These are phyloP conservation scores for Eremomyces bilateralis DNA, from an alignment of 495 filamentous ascomycete genomes.

Conservation along the genomic window DNA sequence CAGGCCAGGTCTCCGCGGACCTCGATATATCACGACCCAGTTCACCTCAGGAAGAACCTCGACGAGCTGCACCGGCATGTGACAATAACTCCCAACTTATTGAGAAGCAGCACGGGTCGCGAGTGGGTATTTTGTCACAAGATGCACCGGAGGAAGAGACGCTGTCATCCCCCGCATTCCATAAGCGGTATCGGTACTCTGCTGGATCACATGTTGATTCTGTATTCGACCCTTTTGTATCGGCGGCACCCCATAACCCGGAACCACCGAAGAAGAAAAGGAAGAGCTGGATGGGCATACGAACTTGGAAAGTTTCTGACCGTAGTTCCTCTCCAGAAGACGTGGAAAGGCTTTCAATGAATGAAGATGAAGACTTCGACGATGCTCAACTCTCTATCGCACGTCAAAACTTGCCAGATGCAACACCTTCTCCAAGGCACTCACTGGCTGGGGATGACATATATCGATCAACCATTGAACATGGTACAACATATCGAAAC, in stretches of 20 bases:
- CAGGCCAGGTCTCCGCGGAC: neutral
- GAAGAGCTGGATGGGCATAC: conserved; percentile 34
- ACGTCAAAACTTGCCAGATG: too few relatives aligned
- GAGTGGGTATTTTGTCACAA: neutral
- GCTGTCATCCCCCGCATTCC: conserved; percentile 59
- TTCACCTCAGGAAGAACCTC: neutral
- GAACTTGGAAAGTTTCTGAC: conserved; percentile 48
- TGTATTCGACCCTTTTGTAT: conserved; percentile 43
- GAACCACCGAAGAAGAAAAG: conserved; percentile 47
- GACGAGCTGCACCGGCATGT: neutral
- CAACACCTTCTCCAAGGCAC: too few relatives aligned
- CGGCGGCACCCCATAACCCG: conserved; percentile 49
- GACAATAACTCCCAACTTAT: too few relatives aligned
- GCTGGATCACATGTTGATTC: conserved; percentile 36
- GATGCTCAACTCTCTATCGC: too few relatives aligned
- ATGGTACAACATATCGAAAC: too few relatives aligned
- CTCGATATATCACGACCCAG: neutral
- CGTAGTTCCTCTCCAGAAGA: conserved; percentile 43
- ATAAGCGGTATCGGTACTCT: conserved; percentile 39
- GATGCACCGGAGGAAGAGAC: neutral
- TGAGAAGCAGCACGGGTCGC: neutral
- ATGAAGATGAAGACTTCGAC: conserved; percentile 1
- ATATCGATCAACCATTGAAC: too few relatives aligned
- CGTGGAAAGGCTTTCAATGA: conserved; percentile 13
- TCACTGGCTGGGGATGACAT: too few relatives aligned